Percentiles rank a stretch among this genome's conserved stretches.
Evolutionary conservation across 129 eudicot species (phyloP).

Genomic region (Apium graveolens): DNA sequence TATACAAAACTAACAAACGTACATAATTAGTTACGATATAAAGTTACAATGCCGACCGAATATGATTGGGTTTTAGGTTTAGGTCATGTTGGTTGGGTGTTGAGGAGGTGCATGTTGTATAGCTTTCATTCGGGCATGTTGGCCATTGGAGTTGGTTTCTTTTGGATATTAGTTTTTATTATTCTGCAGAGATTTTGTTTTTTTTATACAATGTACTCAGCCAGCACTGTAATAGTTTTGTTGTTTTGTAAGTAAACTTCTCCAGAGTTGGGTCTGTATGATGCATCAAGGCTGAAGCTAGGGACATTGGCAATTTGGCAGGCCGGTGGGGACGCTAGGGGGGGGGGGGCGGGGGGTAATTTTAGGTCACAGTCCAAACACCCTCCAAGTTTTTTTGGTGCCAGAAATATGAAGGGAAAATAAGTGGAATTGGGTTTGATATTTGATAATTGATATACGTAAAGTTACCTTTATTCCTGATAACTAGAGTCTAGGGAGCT

Average conservation of each 20-base stretch:
- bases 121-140: not conserved
- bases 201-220: too few relatives aligned
- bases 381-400: too few relatives aligned
- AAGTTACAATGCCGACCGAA: not conserved
- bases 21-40: not conserved
- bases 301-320: not conserved
- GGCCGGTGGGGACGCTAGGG: not conserved
- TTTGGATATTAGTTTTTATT: not conserved
- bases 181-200: too few relatives aligned
- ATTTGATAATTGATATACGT: too few relatives aligned
- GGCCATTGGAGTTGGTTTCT: not conserved
- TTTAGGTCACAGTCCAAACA: not conserved
- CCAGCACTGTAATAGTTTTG: too few relatives aligned
- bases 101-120: not conserved
- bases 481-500: too few relatives aligned
- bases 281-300: too few relatives aligned
- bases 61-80: not conserved
- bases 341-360: not conserved
- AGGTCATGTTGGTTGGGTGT: conserved; percentile 1
- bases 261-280: too few relatives aligned
- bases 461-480: too few relatives aligned
- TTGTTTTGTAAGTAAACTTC: too few relatives aligned
- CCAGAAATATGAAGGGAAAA: too few relatives aligned
- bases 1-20: not conserved
- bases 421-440: too few relatives aligned